phyloP scores from a whole-genome alignment of 2,329 filamentous ascomycete genomes.

The Scedosporium boydii region DNA sequence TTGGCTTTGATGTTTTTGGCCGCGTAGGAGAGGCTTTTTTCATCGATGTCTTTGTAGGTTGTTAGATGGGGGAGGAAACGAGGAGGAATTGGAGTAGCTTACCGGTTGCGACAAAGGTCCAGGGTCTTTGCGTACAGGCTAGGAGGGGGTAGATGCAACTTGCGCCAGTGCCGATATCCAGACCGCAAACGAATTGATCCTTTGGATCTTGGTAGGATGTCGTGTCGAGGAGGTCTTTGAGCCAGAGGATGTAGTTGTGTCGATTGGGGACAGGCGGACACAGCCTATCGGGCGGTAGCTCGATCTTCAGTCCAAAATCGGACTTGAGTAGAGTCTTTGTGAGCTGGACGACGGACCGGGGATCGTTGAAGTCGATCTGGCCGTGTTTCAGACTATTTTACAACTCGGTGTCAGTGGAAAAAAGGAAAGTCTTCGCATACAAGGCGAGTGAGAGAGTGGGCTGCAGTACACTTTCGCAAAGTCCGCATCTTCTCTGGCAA shows the following conservation, averaged over 20 bases:
- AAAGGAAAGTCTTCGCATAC: background rate
- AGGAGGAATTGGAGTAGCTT: background rate
- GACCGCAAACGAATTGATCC: slow-evolving; percentile 48
- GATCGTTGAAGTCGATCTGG: slow-evolving; percentile 72
- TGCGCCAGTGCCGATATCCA: slow-evolving; percentile 86
- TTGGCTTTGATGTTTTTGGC: slow-evolving; percentile 60
- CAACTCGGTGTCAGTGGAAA: slow-evolving; percentile 1
- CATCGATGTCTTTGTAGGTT: slow-evolving; percentile 56
- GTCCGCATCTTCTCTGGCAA: slow-evolving; percentile 29
- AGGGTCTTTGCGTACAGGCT: slow-evolving; percentile 60
- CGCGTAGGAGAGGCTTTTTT: slow-evolving; percentile 57
- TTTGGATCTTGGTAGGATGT: slow-evolving; percentile 41
- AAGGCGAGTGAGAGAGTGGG: background rate
- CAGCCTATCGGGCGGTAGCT: slow-evolving; percentile 67
- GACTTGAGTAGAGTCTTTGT: slow-evolving; percentile 68
- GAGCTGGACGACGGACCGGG: slow-evolving; percentile 66
- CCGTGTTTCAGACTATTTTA: slow-evolving; percentile 24
- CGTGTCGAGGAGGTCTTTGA: slow-evolving; percentile 71
- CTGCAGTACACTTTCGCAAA: slow-evolving; percentile 30
- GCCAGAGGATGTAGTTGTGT: slow-evolving; percentile 85
- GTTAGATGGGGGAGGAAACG: background rate
- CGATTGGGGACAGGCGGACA: slow-evolving; percentile 72
- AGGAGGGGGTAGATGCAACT: slow-evolving; percentile 87
- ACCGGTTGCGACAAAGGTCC: slow-evolving; percentile 63
- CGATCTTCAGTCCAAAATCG: slow-evolving; percentile 64